phyloP scores from a whole-genome alignment of 1,139 yeast genomes.

The Lodderomyces pseudojiufengensis region DNA sequence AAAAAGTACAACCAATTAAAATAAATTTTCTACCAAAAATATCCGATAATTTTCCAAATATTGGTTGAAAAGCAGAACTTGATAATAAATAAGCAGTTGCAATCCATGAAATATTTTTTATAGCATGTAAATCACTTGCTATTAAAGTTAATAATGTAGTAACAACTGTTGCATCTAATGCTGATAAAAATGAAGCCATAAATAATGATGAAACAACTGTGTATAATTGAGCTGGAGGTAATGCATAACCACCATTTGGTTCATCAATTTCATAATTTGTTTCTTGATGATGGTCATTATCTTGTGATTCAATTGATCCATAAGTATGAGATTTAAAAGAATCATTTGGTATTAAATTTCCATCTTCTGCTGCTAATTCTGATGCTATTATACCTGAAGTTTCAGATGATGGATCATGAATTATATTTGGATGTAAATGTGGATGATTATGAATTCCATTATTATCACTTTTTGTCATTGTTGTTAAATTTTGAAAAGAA shows the following conservation, averaged over 20 bases:
- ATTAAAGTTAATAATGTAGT: conserved; percentile 40
- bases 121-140: conserved; percentile 42
- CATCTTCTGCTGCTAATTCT: conserved; percentile 44
- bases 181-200: conserved; percentile 41
- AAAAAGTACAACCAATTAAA: conserved; percentile 30
- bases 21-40: conserved; percentile 70
- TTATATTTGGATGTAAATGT: conserved; percentile 22
- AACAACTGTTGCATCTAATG: conserved; percentile 44
- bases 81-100: conserved; percentile 43
- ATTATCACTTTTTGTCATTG: not conserved
- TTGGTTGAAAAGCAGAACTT: conserved; percentile 55
- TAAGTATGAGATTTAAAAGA: conserved; percentile 12
- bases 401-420: conserved; percentile 39
- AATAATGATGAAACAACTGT: conserved; percentile 34
- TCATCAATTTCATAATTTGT: conserved; percentile 16
- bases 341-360: conserved; percentile 16
- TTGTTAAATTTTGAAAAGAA: not conserved
- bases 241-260: conserved; percentile 26
- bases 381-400: conserved; percentile 47
- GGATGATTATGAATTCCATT: conserved; percentile 5
- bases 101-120: conserved; percentile 44
- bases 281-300: conserved; percentile 3
- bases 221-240: conserved; percentile 30
- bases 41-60: conserved; percentile 82
- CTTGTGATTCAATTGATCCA: conserved; percentile 10